Percentiles rank a stretch among this genome's conserved stretches.
phyloP scores from a whole-genome alignment of 2,329 filamentous ascomycete species.

The Fusarium oligoseptatum region DNA sequence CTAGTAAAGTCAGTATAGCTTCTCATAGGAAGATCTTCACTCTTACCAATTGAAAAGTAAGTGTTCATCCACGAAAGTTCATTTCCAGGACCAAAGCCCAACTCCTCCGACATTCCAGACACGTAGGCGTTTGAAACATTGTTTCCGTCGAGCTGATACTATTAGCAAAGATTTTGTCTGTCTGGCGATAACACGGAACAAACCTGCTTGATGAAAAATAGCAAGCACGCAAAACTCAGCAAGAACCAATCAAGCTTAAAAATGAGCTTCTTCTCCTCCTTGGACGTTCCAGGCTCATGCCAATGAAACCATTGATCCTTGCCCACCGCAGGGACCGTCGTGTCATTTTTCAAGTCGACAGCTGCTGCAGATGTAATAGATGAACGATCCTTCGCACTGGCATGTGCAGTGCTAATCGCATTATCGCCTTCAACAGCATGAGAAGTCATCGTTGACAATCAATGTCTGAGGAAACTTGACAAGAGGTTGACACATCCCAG shows the following conservation, averaged over 20 bases:
- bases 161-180: constrained; percentile 6
- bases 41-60: constrained; percentile 59
- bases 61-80: constrained; percentile 61
- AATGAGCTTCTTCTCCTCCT: constrained; percentile 59
- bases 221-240: constrained; percentile 53
- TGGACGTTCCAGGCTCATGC: constrained; percentile 57
- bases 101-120: constrained; percentile 61
- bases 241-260: constrained; percentile 65
- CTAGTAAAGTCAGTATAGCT: constrained; percentile 1
- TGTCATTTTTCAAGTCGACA: neutral
- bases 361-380: constrained; percentile 1
- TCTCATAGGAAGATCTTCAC: fast-evolving
- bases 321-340: neutral
- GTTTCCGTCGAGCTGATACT: constrained; percentile 55
- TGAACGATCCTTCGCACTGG: neutral
- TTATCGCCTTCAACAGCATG: neutral
- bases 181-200: neutral
- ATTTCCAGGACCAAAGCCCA: constrained; percentile 57
- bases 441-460: neutral
- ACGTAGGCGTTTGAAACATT: constrained; percentile 64
- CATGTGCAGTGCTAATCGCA: neutral
- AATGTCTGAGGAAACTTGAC: neutral
- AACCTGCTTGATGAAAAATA: constrained; percentile 60
- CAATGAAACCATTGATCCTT: constrained; percentile 53
- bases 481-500: neutral